Percentiles rank a stretch among this genome's conserved stretches.
phyloP scores from a whole-genome alignment of 805 yeast genomes.

The Candida methanosorbosa region DNA sequence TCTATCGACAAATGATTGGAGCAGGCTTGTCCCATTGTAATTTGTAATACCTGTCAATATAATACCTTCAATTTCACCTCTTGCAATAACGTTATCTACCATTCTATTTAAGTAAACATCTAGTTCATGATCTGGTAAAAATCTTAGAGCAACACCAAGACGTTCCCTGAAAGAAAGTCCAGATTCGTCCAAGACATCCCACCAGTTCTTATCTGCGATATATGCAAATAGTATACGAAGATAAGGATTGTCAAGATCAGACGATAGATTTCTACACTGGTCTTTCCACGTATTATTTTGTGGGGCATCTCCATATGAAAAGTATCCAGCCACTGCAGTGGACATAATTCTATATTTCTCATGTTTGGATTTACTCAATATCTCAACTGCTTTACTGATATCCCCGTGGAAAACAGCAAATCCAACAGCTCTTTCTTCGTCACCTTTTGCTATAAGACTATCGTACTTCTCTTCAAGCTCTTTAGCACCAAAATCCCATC shows the following conservation, averaged over 20 bases:
- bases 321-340: constrained; percentile 88
- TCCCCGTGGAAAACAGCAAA: constrained; percentile 96
- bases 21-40: constrained; percentile 56
- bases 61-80: constrained; percentile 88
- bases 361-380: constrained; percentile 65
- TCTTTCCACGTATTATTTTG: constrained; percentile 84
- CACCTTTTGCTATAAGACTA: constrained; percentile 46
- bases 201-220: constrained; percentile 92
- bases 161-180: constrained; percentile 84
- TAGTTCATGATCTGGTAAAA: constrained; percentile 71
- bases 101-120: constrained; percentile 62
- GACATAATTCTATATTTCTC: constrained; percentile 73
- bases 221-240: constrained; percentile 87
- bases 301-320: constrained; percentile 45
- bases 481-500: constrained; percentile 76
- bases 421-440: constrained; percentile 87
- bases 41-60: constrained; percentile 90
- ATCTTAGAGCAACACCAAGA: constrained; percentile 83
- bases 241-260: constrained; percentile 86
- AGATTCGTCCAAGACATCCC: constrained; percentile 87
- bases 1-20: constrained; percentile 82
- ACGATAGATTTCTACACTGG: constrained; percentile 80
- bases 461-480: constrained; percentile 67
- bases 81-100: constrained; percentile 57
- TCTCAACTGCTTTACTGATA: constrained; percentile 68